Evolutionary conservation across 2,329 filamentous ascomycete species (phyloP).

Genomic region (Colletotrichum sp.): DNA sequence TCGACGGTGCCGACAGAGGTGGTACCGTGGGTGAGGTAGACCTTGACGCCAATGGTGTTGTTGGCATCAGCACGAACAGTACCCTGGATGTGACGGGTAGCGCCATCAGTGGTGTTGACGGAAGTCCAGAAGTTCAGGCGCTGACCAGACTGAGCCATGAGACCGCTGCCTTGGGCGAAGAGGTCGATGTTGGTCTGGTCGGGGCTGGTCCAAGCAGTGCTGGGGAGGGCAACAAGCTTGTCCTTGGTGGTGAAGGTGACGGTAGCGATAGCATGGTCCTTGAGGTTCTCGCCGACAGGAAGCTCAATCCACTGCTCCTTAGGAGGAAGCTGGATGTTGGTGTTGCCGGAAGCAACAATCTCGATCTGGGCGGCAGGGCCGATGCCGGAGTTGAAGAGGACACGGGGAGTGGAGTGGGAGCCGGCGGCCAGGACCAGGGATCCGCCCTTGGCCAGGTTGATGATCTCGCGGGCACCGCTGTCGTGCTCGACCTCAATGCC

Average conservation of each 20-base stretch:
- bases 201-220: conserved; percentile 30
- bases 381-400: conserved; percentile 63
- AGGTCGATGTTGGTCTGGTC: conserved; percentile 31
- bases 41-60: conserved; percentile 48
- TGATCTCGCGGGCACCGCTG: conserved; percentile 7
- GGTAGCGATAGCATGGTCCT: conserved; percentile 35
- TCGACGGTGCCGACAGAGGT: conserved; percentile 50
- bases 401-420: conserved; percentile 58
- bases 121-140: conserved; percentile 53
- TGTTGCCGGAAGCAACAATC: conserved; percentile 49
- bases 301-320: conserved; percentile 29
- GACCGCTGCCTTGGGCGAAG: conserved; percentile 39
- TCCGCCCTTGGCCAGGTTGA: conserved; percentile 20
- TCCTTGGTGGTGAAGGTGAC: conserved; percentile 32
- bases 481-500: conserved; percentile 31
- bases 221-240: conserved; percentile 11
- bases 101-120: conserved; percentile 44
- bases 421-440: conserved; percentile 43
- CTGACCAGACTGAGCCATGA: conserved; percentile 50
- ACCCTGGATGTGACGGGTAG: conserved; percentile 44
- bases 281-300: conserved; percentile 48
- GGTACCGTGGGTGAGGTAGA: conserved; percentile 56
- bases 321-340: conserved; percentile 22
- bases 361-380: conserved; percentile 53
- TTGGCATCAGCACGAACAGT: conserved; percentile 47